Evolutionary conservation across 2,329 filamentous ascomycete species (phyloP), one percentile per base, ranked within the genome.

Genomic region (Salinomyces thailandicus): DNA sequence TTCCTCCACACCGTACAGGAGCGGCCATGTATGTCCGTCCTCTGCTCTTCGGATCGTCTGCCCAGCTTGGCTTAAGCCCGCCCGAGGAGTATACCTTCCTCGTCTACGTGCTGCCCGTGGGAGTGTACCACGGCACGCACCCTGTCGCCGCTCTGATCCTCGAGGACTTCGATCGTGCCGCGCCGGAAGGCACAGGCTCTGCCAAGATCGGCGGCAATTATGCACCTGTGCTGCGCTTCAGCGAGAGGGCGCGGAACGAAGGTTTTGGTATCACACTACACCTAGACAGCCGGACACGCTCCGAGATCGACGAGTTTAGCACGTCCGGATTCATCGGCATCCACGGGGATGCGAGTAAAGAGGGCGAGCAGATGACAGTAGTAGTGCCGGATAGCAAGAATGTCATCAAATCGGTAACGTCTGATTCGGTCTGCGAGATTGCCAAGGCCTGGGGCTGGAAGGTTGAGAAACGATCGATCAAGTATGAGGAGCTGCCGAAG

Each of bases 121-220:
- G 89, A 5, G 86, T 94, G 12, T 96, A 95, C 67, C 89, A 96
- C 62, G 89, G 91, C 24, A 76, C 80, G 0, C 77, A 86, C 49
- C 85, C 89, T 0, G 85, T 94, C n/a, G 79, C 82, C 53, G 85
- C 82, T 2, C 66, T 95, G 36, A 82, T 96, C 41, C 71, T 96
- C 2, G 89, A 96, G 53, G 81, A 91, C 18, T 96, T 96, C 57
- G 89, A 96, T 61, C 83, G 89, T 18, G 76, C 87, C 0, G 89
- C 89, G n/a, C 89, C 91, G 1, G 77, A 86, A 51, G 89, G 89
- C 1, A 93, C 84, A 0, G 89, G 89, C 0, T 79, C 77, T 44
- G 89, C 85, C n/a, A 96, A 96, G 65, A 73, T 96, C 3, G 89
- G 91, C 17, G 91, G 89, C 11, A 96, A 96, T 65, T 96, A 96